These are phyloP conservation scores for Botrytis elliptica DNA, from an alignment of 2,329 filamentous ascomycete genomes.

Conservation along the genomic window DNA sequence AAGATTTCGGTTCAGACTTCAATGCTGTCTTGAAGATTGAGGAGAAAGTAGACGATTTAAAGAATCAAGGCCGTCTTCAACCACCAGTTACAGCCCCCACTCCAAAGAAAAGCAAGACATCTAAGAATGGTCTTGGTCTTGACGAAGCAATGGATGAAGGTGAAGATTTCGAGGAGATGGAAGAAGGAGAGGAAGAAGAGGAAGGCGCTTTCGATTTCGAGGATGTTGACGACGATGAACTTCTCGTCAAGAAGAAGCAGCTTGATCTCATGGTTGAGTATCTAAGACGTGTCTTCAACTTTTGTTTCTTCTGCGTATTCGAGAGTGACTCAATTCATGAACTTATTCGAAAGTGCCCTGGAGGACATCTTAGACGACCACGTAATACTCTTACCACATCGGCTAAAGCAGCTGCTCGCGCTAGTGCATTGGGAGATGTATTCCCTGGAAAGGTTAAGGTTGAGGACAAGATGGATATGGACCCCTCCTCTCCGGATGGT, in stretches of 20 bases:
- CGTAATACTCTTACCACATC: conserved; percentile 79
- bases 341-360: conserved; percentile 90
- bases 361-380: conserved; percentile 92
- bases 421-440: conserved; percentile 76
- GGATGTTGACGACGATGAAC: conserved; percentile 85
- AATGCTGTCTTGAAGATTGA: conserved; percentile 80
- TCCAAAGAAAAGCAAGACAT: conserved; percentile 61
- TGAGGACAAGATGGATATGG: conserved; percentile 52
- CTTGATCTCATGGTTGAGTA: conserved; percentile 96
- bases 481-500: conserved; percentile 61
- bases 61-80: conserved; percentile 73
- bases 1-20: conserved; percentile 73
- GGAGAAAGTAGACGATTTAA: conserved; percentile 79
- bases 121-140: conserved; percentile 54
- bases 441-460: conserved; percentile 82
- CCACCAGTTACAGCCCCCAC: conserved; percentile 55
- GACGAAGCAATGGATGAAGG: conserved; percentile 62
- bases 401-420: conserved; percentile 80
- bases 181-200: conserved; percentile 75
- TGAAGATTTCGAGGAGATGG: conserved; percentile 69
- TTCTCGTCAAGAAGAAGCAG: conserved; percentile 92
- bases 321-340: conserved; percentile 98
- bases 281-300: conserved; percentile 92
- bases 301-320: conserved; percentile 99
- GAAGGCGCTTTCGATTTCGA: conserved; percentile 64